Conservation (phyloP, 768 basidiomycete genomes). For the Tricholomella constricta region DNA sequence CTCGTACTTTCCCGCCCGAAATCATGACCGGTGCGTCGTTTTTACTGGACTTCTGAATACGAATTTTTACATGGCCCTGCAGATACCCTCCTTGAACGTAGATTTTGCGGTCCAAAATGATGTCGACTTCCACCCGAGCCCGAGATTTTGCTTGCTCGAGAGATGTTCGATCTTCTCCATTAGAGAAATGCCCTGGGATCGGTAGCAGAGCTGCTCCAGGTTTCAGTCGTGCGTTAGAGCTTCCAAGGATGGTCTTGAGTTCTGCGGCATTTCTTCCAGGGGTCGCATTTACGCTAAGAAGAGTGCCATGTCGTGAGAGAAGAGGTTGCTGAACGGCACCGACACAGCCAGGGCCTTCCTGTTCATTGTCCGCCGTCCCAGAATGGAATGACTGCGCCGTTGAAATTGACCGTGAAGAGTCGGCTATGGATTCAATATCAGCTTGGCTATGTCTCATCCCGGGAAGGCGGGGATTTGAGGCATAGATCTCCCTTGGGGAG, state of each 20-base stretch:
- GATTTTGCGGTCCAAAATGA: constrained; percentile 71
- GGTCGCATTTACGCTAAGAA: constrained; percentile 52
- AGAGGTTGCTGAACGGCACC: constrained; percentile 13
- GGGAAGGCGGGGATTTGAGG: background rate
- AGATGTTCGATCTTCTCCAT: constrained; percentile 32
- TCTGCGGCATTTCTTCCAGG: constrained; percentile 55
- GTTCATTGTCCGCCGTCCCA: constrained; percentile 7
- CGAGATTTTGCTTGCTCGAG: constrained; percentile 74
- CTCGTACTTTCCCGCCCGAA: constrained; percentile 73
- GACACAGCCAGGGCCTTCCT: constrained; percentile 17
- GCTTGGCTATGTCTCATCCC: no score
- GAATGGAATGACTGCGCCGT: background rate
- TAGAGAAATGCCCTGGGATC: constrained; percentile 20
- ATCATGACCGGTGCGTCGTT: constrained; percentile 63
- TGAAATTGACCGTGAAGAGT: background rate
- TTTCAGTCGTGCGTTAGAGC: constrained; percentile 57
- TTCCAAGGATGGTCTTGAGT: constrained; percentile 64
- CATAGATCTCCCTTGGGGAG: background rate
- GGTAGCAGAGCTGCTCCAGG: constrained; percentile 49
- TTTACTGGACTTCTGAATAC: constrained; percentile 55
- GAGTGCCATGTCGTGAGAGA: constrained; percentile 50
- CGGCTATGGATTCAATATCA: no score
- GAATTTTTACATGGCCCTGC: constrained; percentile 68
- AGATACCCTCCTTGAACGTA: constrained; percentile 81
- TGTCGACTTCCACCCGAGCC: constrained; percentile 81